Conservation (phyloP, 2,329 filamentous ascomycete genomes). For the Lachnellula hyalina region DNA sequence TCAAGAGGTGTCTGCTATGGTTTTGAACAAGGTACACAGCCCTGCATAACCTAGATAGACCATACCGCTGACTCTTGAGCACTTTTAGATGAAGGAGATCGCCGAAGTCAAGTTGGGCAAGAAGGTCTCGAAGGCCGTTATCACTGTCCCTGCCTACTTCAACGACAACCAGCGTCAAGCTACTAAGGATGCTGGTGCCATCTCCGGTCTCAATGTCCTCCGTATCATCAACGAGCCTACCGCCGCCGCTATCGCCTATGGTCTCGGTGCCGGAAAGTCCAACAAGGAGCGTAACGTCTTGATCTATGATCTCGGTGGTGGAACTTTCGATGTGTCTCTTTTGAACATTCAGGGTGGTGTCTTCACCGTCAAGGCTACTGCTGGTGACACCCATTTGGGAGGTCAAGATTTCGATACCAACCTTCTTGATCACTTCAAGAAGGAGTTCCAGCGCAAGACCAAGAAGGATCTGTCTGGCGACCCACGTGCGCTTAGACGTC, state of each 20-base stretch:
- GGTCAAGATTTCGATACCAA: conserved; percentile 96
- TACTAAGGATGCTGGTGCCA: conserved; percentile 98
- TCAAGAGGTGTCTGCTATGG: conserved; percentile 99
- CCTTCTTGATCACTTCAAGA: conserved; percentile 93
- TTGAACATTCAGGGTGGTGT: conserved; percentile 99
- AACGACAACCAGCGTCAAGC: conserved; percentile 99
- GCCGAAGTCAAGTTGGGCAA: conserved; percentile 97
- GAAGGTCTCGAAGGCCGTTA: conserved; percentile 98
- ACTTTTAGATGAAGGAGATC: conserved; percentile 90
- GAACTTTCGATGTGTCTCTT: conserved; percentile 99
- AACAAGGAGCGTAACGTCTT: conserved; percentile 98
- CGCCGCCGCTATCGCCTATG: conserved; percentile 95
- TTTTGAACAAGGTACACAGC: conserved; percentile 79
- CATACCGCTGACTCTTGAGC: not conserved
- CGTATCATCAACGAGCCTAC: conserved; percentile 99
- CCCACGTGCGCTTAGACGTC: conserved; percentile 87
- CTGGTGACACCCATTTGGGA: conserved; percentile 95
- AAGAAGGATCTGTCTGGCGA: conserved; percentile 71
- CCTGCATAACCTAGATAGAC: not conserved
- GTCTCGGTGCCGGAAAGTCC: conserved; percentile 89
- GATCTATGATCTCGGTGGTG: conserved; percentile 99
- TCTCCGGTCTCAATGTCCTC: conserved; percentile 94
- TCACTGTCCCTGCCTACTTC: conserved; percentile 99
- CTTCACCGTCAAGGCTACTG: conserved; percentile 97
- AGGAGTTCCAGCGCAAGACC: conserved; percentile 80